Conservation (phyloP, 2,329 filamentous ascomycete genomes). For the Ceratocystis huliohia region DNA sequence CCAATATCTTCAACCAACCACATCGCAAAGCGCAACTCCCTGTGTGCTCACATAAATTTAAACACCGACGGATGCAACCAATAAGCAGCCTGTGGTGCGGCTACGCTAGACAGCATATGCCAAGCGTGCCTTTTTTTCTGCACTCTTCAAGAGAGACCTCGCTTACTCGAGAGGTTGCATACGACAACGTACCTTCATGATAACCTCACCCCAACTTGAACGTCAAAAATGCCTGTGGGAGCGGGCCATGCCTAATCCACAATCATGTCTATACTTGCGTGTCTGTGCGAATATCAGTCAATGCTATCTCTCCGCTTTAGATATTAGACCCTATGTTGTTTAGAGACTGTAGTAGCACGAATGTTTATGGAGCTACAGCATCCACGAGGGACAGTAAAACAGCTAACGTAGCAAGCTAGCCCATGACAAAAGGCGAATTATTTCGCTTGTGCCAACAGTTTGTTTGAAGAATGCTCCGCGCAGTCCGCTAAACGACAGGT, state of each 20-base stretch:
- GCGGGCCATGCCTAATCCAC: neutral
- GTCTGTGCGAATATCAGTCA: neutral
- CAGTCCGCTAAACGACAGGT: neutral
- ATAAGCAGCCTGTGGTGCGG: neutral
- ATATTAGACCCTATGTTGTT: neutral
- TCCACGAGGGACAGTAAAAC: neutral
- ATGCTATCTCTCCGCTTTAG: neutral
- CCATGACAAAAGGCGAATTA: neutral
- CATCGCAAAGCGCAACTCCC: neutral
- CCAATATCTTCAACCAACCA: neutral
- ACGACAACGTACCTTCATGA: neutral
- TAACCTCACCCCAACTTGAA: neutral
- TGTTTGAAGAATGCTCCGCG: neutral
- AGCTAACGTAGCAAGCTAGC: neutral
- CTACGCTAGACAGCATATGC: neutral
- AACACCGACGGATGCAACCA: neutral
- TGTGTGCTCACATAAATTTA: neutral
- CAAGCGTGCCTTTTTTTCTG: neutral
- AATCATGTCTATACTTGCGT: neutral
- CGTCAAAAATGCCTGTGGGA: neutral
- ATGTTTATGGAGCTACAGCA: neutral
- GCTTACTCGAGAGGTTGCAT: neutral
- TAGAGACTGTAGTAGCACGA: neutral
- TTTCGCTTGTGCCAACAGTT: neutral
- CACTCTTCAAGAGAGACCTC: neutral